phyloP scores from a whole-genome alignment of 192 early-diverging fungal species.

The Powellomyces hirtus region DNA sequence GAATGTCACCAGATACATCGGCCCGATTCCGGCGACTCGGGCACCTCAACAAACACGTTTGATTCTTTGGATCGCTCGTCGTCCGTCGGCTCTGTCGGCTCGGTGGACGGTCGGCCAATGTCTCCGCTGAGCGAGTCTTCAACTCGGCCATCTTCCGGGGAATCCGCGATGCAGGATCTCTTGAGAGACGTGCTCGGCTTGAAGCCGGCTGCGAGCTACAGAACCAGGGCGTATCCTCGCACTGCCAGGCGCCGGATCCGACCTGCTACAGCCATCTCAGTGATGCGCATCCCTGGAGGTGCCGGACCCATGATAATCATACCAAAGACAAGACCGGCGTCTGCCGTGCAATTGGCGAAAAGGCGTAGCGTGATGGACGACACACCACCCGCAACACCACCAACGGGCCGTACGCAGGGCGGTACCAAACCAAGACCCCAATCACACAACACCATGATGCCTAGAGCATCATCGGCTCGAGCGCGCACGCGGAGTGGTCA shows the following conservation, averaged over 20 bases:
- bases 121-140: slow-evolving; percentile 7
- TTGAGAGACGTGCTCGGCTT: slow-evolving; percentile 16
- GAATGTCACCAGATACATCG: slow-evolving; percentile 1
- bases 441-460: background rate
- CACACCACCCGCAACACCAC: slow-evolving; percentile 21
- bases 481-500: background rate
- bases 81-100: slow-evolving; percentile 1
- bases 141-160: slow-evolving; percentile 20
- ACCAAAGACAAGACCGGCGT: slow-evolving; percentile 51
- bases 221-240: slow-evolving; percentile 10
- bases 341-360: slow-evolving; percentile 33
- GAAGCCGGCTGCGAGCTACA: background rate
- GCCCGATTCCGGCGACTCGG: slow-evolving; percentile 23
- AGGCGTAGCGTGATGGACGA: slow-evolving; percentile 27
- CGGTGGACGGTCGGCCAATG: background rate
- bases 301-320: slow-evolving; percentile 44
- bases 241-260: slow-evolving; percentile 29
- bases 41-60: slow-evolving; percentile 28
- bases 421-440: background rate
- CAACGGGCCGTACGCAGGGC: background rate
- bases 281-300: slow-evolving; percentile 49
- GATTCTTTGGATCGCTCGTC: slow-evolving; percentile 18
- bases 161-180: slow-evolving; percentile 19
- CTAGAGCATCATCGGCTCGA: background rate
- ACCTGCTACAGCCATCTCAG: slow-evolving; percentile 56